phyloP scores from a whole-genome alignment of 352 stramenopile genomes.

The Phytophthora parvispora region DNA sequence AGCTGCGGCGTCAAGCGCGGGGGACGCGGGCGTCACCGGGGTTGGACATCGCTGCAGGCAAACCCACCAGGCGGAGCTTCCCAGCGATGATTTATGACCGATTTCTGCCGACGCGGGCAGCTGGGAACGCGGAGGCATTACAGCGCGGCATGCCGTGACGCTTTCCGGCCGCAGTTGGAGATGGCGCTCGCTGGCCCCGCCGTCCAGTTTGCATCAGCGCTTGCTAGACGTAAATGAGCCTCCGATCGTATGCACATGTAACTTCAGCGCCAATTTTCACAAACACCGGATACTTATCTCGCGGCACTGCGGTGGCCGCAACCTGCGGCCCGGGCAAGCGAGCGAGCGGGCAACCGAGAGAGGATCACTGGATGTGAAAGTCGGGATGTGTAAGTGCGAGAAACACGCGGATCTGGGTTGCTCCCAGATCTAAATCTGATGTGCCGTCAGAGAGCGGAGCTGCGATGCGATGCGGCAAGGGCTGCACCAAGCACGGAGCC shows the following conservation, averaged over 20 bases:
- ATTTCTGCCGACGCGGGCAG: conserved; percentile 22
- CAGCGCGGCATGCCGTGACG: conserved; percentile 22
- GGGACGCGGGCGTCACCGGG: neutral
- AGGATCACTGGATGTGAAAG: conserved; percentile 1
- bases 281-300: conserved; percentile 14
- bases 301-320: conserved; percentile 3
- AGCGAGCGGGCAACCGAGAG: neutral
- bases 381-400: neutral
- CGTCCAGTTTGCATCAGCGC: conserved; percentile 18
- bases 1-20: conserved; percentile 15
- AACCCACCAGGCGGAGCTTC: conserved; percentile 20
- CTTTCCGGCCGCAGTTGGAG: conserved; percentile 31
- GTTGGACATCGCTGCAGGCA: conserved; percentile 20
- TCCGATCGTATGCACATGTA: conserved; percentile 4
- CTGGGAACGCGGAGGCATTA: conserved; percentile 23
- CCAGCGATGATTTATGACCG: conserved; percentile 32
- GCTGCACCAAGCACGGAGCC: too few relatives aligned
- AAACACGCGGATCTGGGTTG: conserved; percentile 4
- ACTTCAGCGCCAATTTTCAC: neutral
- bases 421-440: conserved; percentile 15
- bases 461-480: too few relatives aligned
- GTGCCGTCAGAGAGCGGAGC: neutral
- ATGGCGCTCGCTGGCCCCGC: neutral
- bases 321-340: neutral
- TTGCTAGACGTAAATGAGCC: conserved; percentile 28